These are phyloP conservation scores for Hanseniaspora valbyensis DNA, from an alignment of 805 yeast species.

Conservation along the genomic window DNA sequence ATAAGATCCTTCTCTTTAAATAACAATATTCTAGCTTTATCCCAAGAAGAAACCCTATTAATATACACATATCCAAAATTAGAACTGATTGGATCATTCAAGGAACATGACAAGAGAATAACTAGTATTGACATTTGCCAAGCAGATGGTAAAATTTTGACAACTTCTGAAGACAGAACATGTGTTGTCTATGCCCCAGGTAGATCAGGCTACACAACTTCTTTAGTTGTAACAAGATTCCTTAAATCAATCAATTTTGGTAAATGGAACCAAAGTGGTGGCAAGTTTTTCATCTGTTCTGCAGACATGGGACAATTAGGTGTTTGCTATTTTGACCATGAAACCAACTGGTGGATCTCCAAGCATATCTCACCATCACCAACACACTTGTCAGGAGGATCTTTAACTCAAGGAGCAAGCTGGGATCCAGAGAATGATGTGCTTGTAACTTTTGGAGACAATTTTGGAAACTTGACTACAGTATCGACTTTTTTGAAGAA, in stretches of 20 bases:
- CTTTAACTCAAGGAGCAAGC: constrained; percentile 49
- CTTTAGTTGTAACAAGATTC: constrained; percentile 82
- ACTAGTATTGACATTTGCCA: constrained; percentile 87
- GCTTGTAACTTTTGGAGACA: constrained; percentile 77
- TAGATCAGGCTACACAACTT: constrained; percentile 63
- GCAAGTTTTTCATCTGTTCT: constrained; percentile 93
- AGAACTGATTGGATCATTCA: constrained; percentile 48
- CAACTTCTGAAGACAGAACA: constrained; percentile 95
- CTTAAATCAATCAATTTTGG: constrained; percentile 92
- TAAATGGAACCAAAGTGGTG: constrained; percentile 91
- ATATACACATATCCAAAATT: constrained; percentile 45
- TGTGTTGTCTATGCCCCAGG: constrained; percentile 91
- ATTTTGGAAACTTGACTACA: constrained; percentile 86
- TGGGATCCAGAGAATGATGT: constrained; percentile 56
- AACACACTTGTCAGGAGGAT: constrained; percentile 72
- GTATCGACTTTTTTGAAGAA: constrained; percentile 84
- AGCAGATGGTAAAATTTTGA: constrained; percentile 73
- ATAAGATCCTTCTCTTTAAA: constrained; percentile 27
- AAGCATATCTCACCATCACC: constrained; percentile 89
- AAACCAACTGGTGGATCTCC: constrained; percentile 99
- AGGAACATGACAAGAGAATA: constrained; percentile 84
- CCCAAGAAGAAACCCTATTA: constrained; percentile 67
- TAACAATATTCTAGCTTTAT: constrained; percentile 57
- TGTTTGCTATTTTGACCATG: constrained; percentile 88
- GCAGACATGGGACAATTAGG: constrained; percentile 82